Conservation (phyloP, 176 grass and related monocot genomes). For the Metroxylon sagu region DNA sequence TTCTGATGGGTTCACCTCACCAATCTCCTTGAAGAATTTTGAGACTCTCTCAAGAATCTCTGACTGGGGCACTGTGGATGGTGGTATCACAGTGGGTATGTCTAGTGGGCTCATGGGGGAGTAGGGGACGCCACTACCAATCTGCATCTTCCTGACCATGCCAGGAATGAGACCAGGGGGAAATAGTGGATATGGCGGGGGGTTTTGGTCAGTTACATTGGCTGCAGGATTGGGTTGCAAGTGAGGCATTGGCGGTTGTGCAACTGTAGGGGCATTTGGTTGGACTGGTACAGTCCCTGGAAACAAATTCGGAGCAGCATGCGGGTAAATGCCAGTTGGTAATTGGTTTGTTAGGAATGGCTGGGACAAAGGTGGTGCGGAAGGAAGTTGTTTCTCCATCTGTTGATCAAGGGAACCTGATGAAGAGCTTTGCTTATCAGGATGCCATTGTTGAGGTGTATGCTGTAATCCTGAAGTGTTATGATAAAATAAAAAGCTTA, state of each 20-base stretch:
- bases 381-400: slow-evolving; percentile 35
- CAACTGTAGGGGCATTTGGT: slow-evolving; percentile 11
- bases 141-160: slow-evolving; percentile 98
- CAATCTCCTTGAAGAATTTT: slow-evolving; percentile 86
- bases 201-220: slow-evolving; percentile 31
- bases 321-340: slow-evolving; percentile 32
- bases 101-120: slow-evolving; percentile 83
- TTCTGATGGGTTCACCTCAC: slow-evolving; percentile 86
- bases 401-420: slow-evolving; percentile 28
- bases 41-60: slow-evolving; percentile 78
- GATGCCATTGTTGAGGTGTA: slow-evolving; percentile 49
- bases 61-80: slow-evolving; percentile 57
- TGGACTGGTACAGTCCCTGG: slow-evolving; percentile 45
- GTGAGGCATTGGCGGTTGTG: slow-evolving; percentile 26
- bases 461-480: slow-evolving; percentile 47
- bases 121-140: slow-evolving; percentile 90
- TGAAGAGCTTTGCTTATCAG: slow-evolving; percentile 12
- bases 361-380: slow-evolving; percentile 13
- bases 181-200: slow-evolving; percentile 81
- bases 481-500: background rate
- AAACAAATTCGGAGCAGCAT: slow-evolving; percentile 34
- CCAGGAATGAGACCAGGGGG: slow-evolving; percentile 94
- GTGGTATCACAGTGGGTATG: slow-evolving; percentile 78
- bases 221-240: slow-evolving; percentile 12
- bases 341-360: slow-evolving; percentile 37